A percentile compares a stretch with the other conserved stretches of the same genome.
phyloP scores from a whole-genome alignment of 2,329 filamentous ascomycete genomes.

The Alternaria triticina region DNA sequence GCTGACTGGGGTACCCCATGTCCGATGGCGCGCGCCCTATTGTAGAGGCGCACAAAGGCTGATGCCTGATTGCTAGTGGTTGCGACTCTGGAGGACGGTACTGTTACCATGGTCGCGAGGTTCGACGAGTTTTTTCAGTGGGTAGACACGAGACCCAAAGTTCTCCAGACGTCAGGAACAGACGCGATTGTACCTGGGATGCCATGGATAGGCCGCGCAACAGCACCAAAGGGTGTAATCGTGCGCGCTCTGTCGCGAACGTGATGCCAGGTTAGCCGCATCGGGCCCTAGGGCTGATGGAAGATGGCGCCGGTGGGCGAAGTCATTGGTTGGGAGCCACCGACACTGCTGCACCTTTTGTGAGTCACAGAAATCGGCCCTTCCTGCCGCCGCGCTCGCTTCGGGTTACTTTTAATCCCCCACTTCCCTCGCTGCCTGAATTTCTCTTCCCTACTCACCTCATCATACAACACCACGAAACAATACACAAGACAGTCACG shows the following conservation, averaged over 20 bases:
- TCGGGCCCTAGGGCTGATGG: conserved; percentile 23
- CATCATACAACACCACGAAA: conserved; percentile 26
- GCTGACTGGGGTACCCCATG: conserved; percentile 29
- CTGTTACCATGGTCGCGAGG: background rate
- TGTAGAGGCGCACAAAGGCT: conserved; percentile 19
- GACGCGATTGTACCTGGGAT: background rate
- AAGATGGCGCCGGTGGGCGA: background rate
- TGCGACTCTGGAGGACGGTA: background rate
- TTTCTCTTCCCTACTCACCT: conserved; percentile 31
- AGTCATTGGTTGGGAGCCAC: conserved; percentile 14
- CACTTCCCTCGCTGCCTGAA: conserved; percentile 40
- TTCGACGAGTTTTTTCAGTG: background rate
- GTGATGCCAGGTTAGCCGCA: conserved; percentile 2
- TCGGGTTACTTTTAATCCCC: conserved; percentile 31
- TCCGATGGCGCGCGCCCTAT: conserved; percentile 36
- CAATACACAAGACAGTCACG: conserved; percentile 40
- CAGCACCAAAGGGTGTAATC: background rate
- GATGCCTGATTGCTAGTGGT: conserved; percentile 22
- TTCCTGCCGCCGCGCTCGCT: conserved; percentile 25
- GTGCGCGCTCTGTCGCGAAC: conserved; percentile 2
- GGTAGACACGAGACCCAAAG: background rate
- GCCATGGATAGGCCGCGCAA: background rate
- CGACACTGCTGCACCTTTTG: conserved; percentile 22
- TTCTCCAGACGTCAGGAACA: background rate
- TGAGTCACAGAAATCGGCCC: conserved; percentile 25